phyloP scores from a whole-genome alignment of 495 filamentous ascomycete genomes.

The Tuber melanosporum region DNA sequence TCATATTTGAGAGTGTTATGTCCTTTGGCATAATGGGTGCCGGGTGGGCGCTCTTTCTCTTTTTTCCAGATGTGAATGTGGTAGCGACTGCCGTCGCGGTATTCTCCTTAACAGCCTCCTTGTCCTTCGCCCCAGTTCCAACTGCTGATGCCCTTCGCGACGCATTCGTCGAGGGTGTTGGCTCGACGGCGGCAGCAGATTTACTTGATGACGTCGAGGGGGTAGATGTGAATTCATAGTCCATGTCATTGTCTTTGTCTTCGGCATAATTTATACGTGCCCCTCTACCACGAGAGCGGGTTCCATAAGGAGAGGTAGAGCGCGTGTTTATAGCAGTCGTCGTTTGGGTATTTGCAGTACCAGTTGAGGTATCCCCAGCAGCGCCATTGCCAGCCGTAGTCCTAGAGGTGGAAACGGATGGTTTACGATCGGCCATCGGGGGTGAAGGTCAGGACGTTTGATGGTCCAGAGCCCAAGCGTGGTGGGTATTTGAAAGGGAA shows the following conservation, averaged over 20 bases:
- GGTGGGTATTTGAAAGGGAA: constrained; percentile 1
- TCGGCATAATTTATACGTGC: constrained; percentile 94
- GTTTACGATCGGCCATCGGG: constrained; percentile 40
- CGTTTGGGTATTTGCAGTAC: constrained; percentile 18
- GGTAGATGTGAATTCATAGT: constrained; percentile 55
- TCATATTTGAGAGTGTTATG: constrained; percentile 59
- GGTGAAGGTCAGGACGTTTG: constrained; percentile 13
- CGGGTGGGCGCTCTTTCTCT: constrained; percentile 40
- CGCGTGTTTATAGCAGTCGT: constrained; percentile 31
- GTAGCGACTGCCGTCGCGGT: constrained; percentile 41
- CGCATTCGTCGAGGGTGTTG: constrained; percentile 46
- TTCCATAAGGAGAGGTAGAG: constrained; percentile 73
- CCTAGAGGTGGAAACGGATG: constrained; percentile 34
- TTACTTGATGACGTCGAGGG: constrained; percentile 50
- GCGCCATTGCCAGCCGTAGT: constrained; percentile 40
- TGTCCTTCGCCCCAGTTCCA: constrained; percentile 46
- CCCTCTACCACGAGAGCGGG: constrained; percentile 84
- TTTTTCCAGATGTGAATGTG: constrained; percentile 42
- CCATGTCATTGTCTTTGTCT: constrained; percentile 86
- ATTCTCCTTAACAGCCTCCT: constrained; percentile 35
- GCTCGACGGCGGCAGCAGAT: constrained; percentile 44
- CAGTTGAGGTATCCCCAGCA: constrained; percentile 20
- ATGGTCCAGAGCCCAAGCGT: not conserved
- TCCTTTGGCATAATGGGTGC: constrained; percentile 39
- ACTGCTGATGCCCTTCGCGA: constrained; percentile 43